Percentiles rank a stretch among this genome's conserved stretches.
phyloP scores from a whole-genome alignment of 2,329 filamentous ascomycete genomes.

The Mycogone perniciosa region DNA sequence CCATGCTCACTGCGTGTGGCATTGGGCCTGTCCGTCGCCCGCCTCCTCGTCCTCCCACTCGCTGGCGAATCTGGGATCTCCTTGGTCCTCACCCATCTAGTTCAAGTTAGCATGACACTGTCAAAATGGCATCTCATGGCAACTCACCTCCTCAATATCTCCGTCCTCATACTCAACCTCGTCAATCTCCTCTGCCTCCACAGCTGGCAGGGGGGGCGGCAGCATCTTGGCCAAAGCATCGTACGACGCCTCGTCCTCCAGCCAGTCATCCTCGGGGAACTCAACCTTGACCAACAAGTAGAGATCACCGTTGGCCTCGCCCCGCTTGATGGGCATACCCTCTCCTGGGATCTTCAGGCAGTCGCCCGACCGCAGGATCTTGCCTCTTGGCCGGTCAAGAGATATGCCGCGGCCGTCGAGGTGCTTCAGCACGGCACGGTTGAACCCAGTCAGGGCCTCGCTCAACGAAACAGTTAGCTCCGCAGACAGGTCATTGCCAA shows the following conservation, averaged over 20 bases:
- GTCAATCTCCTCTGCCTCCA: conserved; percentile 70
- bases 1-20: conserved; percentile 58
- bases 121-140: background rate
- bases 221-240: conserved; percentile 68
- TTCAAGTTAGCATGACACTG: conserved; percentile 7
- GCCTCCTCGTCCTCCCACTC: conserved; percentile 70
- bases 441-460: conserved; percentile 84
- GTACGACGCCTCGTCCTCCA: conserved; percentile 63
- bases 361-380: conserved; percentile 76
- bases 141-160: conserved; percentile 67
- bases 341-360: conserved; percentile 81
- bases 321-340: conserved; percentile 89
- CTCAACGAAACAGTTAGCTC: conserved; percentile 73
- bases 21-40: conserved; percentile 61
- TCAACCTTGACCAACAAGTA: conserved; percentile 81
- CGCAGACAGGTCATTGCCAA: conserved; percentile 77
- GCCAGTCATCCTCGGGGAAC: conserved; percentile 85
- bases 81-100: conserved; percentile 66
- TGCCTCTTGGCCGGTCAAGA: conserved; percentile 71
- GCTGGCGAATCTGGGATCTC: conserved; percentile 57
- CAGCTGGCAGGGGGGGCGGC: conserved; percentile 54
- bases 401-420: conserved; percentile 88
- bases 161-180: conserved; percentile 84
- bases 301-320: conserved; percentile 76
- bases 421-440: conserved; percentile 82